Base-by-base conservation (phyloP, 2,329 filamentous ascomycete species). In the Pseudogymnoascus sp. region DNA sequence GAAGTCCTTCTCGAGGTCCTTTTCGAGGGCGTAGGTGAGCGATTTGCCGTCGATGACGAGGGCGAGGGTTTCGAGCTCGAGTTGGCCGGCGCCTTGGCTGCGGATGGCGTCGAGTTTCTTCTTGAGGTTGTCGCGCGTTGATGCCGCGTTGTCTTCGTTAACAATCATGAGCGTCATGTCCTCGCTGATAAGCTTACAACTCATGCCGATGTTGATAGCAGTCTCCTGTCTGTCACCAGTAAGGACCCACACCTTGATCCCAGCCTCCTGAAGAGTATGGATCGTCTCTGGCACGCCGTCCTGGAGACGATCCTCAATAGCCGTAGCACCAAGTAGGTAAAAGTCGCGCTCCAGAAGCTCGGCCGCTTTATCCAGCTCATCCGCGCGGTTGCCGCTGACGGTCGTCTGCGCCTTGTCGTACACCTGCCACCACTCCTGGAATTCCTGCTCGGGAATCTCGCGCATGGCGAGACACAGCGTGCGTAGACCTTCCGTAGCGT, bases 151-250 rank as follows among this genome's bases (percentile, higher is more conserved):
- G 68, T 97, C 92, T 72, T 99, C 94, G 70, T 99, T 99, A 70
- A 99, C 83, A 68, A 99, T 97, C 60, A 99, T 79, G 9, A 99
- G 82, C 71, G 94, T 96, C 94, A 99, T 99, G 69, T 99, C 95
- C 75, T 99, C 94, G 67, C 92, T 96, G 63, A 99, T 90, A 58
- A 99, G 83, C 77, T 97, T 97, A 77, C 94, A 99, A 73, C 92
- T 97, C 94, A 99, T 99, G 66, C 95, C 94, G 67, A 99, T 99
- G 74, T 99, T 99, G 82, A 99, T 99, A 61, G 94, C 94, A 28
- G 94, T 99, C 75, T 99, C 94, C 76, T 99, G 95, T 69, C 94
- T 86, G 78, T 99, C 94, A 69, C 94, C 94, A 38, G 94, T 99
- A 74, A 99, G 76, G 18, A 99, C 94, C 94, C 94, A 99, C 61